Percentiles rank a stretch among this genome's conserved stretches.
Evolutionary conservation across 768 basidiomycete species (phyloP).

Genomic region (Hericium alpestre): DNA sequence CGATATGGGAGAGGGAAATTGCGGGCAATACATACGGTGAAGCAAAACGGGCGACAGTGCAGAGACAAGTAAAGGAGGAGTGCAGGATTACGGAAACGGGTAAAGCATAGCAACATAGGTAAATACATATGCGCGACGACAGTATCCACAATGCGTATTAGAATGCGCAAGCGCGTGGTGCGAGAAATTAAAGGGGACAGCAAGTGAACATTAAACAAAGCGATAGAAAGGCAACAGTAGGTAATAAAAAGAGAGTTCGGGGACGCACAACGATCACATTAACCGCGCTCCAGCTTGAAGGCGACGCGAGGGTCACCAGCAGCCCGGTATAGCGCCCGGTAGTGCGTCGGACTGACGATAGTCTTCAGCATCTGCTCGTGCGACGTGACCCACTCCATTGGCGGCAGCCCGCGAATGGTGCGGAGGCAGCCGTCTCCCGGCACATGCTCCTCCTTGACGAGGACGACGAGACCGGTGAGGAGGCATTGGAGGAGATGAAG

Average conservation of each 20-base stretch:
- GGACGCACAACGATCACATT: slow-evolving; percentile 17
- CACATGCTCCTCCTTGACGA: slow-evolving; percentile 68
- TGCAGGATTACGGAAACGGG: background rate
- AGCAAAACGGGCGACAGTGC: background rate
- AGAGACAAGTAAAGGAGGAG: background rate
- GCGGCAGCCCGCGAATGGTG: slow-evolving; percentile 69
- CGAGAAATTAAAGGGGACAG: too few species aligned
- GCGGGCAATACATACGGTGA: slow-evolving; percentile 3
- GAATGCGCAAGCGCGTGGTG: background rate
- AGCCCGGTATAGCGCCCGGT: slow-evolving; percentile 60
- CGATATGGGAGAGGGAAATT: slow-evolving; percentile 1
- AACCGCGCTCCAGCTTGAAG: slow-evolving; percentile 57
- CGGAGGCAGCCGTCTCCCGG: slow-evolving; percentile 53
- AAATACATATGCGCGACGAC: background rate
- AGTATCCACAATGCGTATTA: background rate
- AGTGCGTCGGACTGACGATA: slow-evolving; percentile 66
- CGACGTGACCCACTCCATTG: slow-evolving; percentile 64
- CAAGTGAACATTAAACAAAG: background rate
- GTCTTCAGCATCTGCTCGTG: slow-evolving; percentile 60
- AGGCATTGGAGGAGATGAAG: slow-evolving; percentile 31
- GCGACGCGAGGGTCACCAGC: slow-evolving; percentile 61
- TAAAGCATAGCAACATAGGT: background rate
- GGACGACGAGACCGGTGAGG: slow-evolving; percentile 31
- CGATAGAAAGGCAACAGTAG: background rate
- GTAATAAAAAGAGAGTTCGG: slow-evolving; percentile 2